Evolutionary conservation across 2,329 filamentous ascomycete species (phyloP), one percentile per base, ranked within the genome.

Genomic region (Nemania sp.): DNA sequence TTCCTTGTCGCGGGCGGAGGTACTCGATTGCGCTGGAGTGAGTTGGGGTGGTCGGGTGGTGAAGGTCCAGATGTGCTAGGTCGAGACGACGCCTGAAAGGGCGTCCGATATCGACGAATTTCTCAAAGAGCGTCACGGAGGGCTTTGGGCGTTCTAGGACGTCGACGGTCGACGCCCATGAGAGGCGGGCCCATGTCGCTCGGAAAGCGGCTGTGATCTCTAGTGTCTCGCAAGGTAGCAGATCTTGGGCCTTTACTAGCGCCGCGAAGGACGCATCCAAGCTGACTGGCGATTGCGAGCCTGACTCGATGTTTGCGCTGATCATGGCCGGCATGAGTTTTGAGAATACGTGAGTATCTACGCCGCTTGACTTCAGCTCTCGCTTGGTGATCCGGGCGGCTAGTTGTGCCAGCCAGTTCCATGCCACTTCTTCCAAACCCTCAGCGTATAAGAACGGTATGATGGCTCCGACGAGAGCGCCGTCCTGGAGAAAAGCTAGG

Each of bases 371-470:
- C 56, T 54, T 67, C 54, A 43, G 59, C 62, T 69, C 65, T 18
- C 69, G 46, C n/a, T 61, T 32, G 15, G 54, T 37, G 17, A 58
- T 59, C 15, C 62, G 64, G 18, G 63, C 50, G 3, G 70, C 68
- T 1, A 81, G 73, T 18, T 75, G 76, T 7, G 75, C 73, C 9
- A 85, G 72, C 84, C 84, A 87, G 18, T 71, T 72, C 83, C 83
- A 86, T 2, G 77, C 76, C 0, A 82, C 71, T 6, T 78, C 77
- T 15, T 87, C 82, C 21, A 82, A 71, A 2, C 76, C 78, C 65
- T 86, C 83, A 7, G 80, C 79, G 5, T 83, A 76, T 59, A 87
- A 72, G 67, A 86, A 85, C 1, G 77, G 77, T 6, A 80, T 66
- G 2, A 87, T 71, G 3, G 71, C 64, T 5, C 71, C 67, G 55